Conservation (phyloP, 2,329 filamentous ascomycete species). For the Fusarium incarnatum region DNA sequence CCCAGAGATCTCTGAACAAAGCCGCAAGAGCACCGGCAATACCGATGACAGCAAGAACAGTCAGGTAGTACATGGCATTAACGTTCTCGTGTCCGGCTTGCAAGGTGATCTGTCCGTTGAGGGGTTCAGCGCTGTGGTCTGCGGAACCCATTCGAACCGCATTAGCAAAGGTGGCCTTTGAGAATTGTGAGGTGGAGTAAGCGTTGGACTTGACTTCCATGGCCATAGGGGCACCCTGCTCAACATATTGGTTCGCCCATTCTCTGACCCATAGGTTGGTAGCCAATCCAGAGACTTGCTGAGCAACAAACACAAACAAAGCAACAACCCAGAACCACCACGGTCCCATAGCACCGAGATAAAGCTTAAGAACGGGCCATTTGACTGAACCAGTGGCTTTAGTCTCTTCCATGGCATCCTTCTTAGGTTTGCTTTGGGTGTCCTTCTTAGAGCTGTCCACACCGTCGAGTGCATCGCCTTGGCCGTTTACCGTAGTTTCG, state of each 20-base stretch:
- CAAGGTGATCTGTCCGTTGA: slow-evolving; percentile 9
- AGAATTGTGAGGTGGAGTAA: slow-evolving; percentile 45
- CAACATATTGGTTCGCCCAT: slow-evolving; percentile 91
- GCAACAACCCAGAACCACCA: slow-evolving; percentile 95
- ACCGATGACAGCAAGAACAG: slow-evolving; percentile 84
- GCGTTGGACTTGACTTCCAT: slow-evolving; percentile 38
- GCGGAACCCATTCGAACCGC: slow-evolving; percentile 54
- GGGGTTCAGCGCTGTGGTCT: neutral
- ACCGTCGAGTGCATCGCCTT: slow-evolving; percentile 60
- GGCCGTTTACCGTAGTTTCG: slow-evolving; percentile 64
- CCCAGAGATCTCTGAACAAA: slow-evolving; percentile 83
- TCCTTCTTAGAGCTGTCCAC: slow-evolving; percentile 59
- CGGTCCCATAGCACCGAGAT: slow-evolving; percentile 90
- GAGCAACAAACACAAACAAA: slow-evolving; percentile 77
- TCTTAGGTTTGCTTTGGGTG: slow-evolving; percentile 58
- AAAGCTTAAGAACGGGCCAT: slow-evolving; percentile 85
- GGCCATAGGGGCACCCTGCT: slow-evolving; percentile 34
- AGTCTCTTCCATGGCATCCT: slow-evolving; percentile 73
- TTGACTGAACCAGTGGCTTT: slow-evolving; percentile 91
- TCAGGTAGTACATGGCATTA: slow-evolving; percentile 85
- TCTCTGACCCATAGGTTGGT: slow-evolving; percentile 95
- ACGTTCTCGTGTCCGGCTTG: slow-evolving; percentile 62
- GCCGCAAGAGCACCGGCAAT: slow-evolving; percentile 82
- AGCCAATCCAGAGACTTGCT: slow-evolving; percentile 87
- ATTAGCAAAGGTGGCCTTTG: slow-evolving; percentile 52